Conservation (phyloP, 148 eudicot genomes). For the Euryodendron excelsum region DNA sequence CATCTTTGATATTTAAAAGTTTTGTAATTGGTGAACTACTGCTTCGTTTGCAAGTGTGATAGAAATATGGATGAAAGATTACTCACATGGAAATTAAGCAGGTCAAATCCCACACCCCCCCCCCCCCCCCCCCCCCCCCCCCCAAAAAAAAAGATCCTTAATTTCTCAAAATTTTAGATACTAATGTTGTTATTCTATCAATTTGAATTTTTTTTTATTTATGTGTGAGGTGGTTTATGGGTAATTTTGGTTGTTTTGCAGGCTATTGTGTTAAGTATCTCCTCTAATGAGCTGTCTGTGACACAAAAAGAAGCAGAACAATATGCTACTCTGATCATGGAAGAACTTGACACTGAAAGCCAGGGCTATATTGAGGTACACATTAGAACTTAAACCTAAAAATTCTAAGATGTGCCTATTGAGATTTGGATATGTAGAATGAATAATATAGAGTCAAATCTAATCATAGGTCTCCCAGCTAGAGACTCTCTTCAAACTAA, state of each 20-base stretch:
- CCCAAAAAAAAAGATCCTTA: too few relatives aligned
- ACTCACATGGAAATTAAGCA: slow-evolving; percentile 28
- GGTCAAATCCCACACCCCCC: slow-evolving; percentile 15
- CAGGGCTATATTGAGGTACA: slow-evolving; percentile 38
- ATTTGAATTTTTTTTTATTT: neutral
- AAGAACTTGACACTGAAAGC: slow-evolving; percentile 26
- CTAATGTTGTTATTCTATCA: neutral
- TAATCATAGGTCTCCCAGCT: slow-evolving; percentile 25
- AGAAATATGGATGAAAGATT: slow-evolving; percentile 32
- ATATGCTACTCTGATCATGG: slow-evolving; percentile 34
- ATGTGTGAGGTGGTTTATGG: neutral
- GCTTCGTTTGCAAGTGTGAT: slow-evolving; percentile 30
- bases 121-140: too few relatives aligned
- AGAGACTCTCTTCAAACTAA: slow-evolving; percentile 25
- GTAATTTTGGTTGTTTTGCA: neutral
- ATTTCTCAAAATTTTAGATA: neutral
- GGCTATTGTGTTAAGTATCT: slow-evolving; percentile 32
- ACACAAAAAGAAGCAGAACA: slow-evolving; percentile 30
- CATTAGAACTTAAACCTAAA: neutral
- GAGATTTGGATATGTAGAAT: too few relatives aligned
- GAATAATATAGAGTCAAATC: too few relatives aligned
- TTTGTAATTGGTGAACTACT: neutral
- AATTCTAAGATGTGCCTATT: neutral
- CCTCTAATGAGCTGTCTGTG: slow-evolving; percentile 30
- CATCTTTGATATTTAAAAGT: too few relatives aligned